phyloP scores from a whole-genome alignment of 1,284 basidiomycete genomes.

The Trichosporon sp. region DNA sequence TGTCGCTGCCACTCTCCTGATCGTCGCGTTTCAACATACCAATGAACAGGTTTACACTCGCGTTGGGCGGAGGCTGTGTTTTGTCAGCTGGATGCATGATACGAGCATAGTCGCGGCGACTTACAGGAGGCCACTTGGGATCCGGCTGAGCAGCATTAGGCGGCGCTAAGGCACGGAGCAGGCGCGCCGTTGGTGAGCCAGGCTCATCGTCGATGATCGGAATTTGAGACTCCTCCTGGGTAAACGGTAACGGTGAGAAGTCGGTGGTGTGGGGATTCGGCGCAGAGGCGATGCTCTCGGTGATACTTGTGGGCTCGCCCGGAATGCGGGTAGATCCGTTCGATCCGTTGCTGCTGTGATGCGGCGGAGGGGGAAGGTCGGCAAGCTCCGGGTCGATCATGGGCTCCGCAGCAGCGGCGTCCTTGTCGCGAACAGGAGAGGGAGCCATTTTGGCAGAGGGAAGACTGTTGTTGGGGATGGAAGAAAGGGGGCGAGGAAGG shows the following conservation, averaged over 20 bases:
- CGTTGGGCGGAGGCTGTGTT: constrained; percentile 43
- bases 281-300: constrained; percentile 37
- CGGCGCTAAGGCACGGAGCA: constrained; percentile 42
- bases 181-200: constrained; percentile 39
- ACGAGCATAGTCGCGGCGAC: constrained; percentile 6
- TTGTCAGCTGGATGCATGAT: constrained; percentile 10
- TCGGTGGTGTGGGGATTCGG: constrained; percentile 40
- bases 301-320: constrained; percentile 30
- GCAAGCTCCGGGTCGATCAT: constrained; percentile 36
- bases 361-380: constrained; percentile 31
- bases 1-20: not conserved
- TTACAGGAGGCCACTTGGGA: constrained; percentile 40
- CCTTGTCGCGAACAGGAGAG: constrained; percentile 9
- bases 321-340: constrained; percentile 11
- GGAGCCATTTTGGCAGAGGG: constrained; percentile 9
- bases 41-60: constrained; percentile 45
- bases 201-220: constrained; percentile 31
- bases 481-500: not conserved
- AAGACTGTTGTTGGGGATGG: constrained; percentile 7
- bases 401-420: constrained; percentile 15
- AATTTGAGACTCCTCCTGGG: constrained; percentile 31
- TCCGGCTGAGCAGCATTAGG: constrained; percentile 38
- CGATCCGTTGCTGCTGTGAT: constrained; percentile 17
- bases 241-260: constrained; percentile 32
- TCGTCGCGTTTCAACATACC: constrained; percentile 24